Percentiles rank a stretch among this genome's conserved stretches.
Conservation (phyloP, 2,329 filamentous ascomycete genomes). For the Apiospora rasikravindrae region DNA sequence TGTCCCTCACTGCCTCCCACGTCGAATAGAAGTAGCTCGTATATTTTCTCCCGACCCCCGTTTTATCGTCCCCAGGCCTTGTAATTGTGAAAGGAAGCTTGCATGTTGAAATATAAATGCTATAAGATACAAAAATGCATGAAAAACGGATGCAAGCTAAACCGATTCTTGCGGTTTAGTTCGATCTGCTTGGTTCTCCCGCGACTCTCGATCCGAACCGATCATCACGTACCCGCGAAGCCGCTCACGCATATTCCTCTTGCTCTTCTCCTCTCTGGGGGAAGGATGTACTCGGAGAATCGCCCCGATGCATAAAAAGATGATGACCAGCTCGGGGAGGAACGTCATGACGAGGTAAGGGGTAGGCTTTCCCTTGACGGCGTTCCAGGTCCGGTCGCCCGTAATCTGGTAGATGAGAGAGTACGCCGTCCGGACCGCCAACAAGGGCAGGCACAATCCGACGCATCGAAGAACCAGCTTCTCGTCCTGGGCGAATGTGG, state of each 20-base stretch:
- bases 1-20: too few relatives aligned
- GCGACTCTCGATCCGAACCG: background rate
- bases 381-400: conserved; percentile 25
- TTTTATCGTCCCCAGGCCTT: too few relatives aligned
- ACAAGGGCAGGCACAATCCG: conserved; percentile 19
- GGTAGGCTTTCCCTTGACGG: conserved; percentile 25
- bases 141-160: background rate
- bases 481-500: conserved; percentile 21
- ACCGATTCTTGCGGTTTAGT: background rate
- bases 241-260: background rate
- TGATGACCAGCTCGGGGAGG: conserved; percentile 25
- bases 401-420: conserved; percentile 28
- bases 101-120: background rate
- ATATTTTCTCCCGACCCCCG: background rate
- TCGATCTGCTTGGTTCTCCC: background rate
- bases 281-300: background rate
- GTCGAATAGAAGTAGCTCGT: background rate
- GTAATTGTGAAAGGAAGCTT: too few relatives aligned
- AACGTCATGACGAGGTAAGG: conserved; percentile 26
- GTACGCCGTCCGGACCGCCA: conserved; percentile 27
- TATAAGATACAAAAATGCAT: background rate
- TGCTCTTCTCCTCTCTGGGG: background rate
- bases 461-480: conserved; percentile 24
- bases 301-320: background rate
- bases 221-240: conserved; percentile 6